Base-by-base conservation (phyloP, 306 rosid genomes). In the Betula pendula region DNA sequence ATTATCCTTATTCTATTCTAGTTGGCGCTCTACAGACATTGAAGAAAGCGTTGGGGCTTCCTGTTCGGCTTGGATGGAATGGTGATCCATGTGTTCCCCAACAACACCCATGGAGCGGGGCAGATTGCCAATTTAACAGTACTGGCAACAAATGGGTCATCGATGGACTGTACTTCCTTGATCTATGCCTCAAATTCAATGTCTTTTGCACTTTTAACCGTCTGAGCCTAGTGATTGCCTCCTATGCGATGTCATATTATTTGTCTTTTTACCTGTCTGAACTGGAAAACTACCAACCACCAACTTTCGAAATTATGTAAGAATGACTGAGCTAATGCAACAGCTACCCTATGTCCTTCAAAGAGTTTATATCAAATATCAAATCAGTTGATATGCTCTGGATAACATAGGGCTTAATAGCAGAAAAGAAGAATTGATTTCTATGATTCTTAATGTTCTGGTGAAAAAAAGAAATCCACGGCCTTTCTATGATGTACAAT, bases 51-150 rank as follows among this genome's bases (percentile, higher is more conserved):
- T 82, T 96, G 90, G 96, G 90, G 38, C 98, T 96, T 74, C 99
- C 99, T 58, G 83, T 85, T 59, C 91, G 98, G 75, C 83, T 96
- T 73, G 98, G 99, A 60, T 96, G 99, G 99, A 92, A 96, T 48
- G 99, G 99, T 52, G 99, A 96, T 96, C 99, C 98, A 6, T 96
- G 99, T 55, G 97, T 91, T 82, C 99, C 99, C 71, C 96, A 91
- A 75, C 92, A 96, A 73, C 99, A 92, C 86, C 99, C 99, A 33
- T 96, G 98, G 98, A 88, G 87, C 43, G 99, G 99, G 82, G 96
- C 89, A 33, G 94, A 89, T 75, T 92, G 98, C 83, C 97, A 86
- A 63, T 82, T 79, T 29, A 92, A 96, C 82, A 87, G 60, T 82
- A 81, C 58, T 49, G 85, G 81, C 65, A 74, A 80, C 85, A 91